These are phyloP conservation scores for Phialophora expanda DNA, from an alignment of 2,329 filamentous ascomycete species.

Conservation along the genomic window DNA sequence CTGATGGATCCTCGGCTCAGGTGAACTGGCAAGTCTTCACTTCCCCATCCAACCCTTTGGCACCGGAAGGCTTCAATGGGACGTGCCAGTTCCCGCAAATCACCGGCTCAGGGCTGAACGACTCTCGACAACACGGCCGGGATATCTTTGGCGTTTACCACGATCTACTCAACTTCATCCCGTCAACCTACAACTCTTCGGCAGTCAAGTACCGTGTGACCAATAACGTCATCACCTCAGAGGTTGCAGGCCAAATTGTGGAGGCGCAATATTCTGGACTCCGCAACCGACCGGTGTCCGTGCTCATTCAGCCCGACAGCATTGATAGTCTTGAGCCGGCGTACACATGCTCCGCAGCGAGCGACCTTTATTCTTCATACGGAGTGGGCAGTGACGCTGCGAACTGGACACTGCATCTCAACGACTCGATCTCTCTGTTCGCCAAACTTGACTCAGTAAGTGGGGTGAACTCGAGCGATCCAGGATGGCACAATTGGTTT, in stretches of 20 bases:
- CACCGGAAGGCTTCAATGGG: conserved; percentile 69
- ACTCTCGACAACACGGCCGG: conserved; percentile 76
- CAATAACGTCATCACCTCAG: conserved; percentile 80
- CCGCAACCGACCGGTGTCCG: conserved; percentile 42
- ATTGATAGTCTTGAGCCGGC: conserved; percentile 76
- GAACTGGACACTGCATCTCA: conserved; percentile 69
- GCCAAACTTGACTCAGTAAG: conserved; percentile 69
- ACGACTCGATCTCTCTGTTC: conserved; percentile 60
- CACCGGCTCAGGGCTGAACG: conserved; percentile 71
- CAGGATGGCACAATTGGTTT: conserved; percentile 68
- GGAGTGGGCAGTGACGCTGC: conserved; percentile 54
- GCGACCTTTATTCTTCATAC: conserved; percentile 51
- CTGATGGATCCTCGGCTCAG: conserved; percentile 54
- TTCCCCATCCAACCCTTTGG: conserved; percentile 69
- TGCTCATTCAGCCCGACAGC: conserved; percentile 55
- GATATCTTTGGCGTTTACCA: conserved; percentile 80
- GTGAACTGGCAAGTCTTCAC: conserved; percentile 71
- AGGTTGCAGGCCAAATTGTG: conserved; percentile 77
- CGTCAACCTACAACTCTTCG: conserved; percentile 52
- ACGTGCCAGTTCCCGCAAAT: conserved; percentile 84
- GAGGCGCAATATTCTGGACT: conserved; percentile 67
- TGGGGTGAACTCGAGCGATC: conserved; percentile 59
- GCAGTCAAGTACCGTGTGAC: conserved; percentile 73
- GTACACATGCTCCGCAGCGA: conserved; percentile 67
- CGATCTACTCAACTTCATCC: conserved; percentile 70